Evolutionary conservation across 2,329 filamentous ascomycete genomes (phyloP).

Genomic region (Kalmusia sp.): DNA sequence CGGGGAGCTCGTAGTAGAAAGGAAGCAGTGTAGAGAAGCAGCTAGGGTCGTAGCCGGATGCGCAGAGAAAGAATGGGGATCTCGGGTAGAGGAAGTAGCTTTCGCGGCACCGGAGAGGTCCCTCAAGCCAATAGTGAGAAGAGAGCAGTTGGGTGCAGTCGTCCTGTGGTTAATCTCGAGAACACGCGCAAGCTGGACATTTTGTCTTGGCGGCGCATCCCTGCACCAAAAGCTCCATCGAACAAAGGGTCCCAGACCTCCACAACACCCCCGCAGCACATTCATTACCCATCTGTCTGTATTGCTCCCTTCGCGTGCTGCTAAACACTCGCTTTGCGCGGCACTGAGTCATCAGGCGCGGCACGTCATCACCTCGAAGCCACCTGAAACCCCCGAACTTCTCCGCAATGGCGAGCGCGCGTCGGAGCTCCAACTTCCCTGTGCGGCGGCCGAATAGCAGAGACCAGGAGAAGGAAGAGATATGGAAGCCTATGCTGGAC

Average conservation of each 20-base stretch:
- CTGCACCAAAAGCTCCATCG: slow-evolving; percentile 35
- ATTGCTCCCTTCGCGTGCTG: slow-evolving; percentile 8
- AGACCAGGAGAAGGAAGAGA: slow-evolving; percentile 76
- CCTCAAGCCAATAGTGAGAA: too few relatives aligned
- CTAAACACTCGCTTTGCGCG: neutral
- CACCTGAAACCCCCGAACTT: slow-evolving; percentile 14
- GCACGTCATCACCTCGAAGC: neutral
- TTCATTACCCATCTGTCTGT: slow-evolving; percentile 16
- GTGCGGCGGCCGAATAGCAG: slow-evolving; percentile 57
- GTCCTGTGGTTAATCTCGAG: too few relatives aligned
- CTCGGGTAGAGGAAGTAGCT: too few relatives aligned
- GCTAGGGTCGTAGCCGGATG: too few relatives aligned
- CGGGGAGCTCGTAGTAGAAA: neutral
- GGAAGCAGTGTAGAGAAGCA: neutral
- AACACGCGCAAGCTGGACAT: slow-evolving; percentile 26
- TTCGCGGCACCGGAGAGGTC: too few relatives aligned
- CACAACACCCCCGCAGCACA: slow-evolving; percentile 27
- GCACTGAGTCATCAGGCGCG: neutral
- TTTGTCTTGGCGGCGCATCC: slow-evolving; percentile 41
- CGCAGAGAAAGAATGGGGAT: too few relatives aligned
- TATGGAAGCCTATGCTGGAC: slow-evolving; percentile 95
- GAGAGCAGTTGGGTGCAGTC: too few relatives aligned
- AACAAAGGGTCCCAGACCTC: slow-evolving; percentile 27
- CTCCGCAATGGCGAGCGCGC: slow-evolving; percentile 45
- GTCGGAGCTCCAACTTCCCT: slow-evolving; percentile 40